A percentile compares a stretch with the other conserved stretches of the same genome.
Conservation (phyloP, 805 yeast species). For the Schizosaccharomyces japonicus region DNA sequence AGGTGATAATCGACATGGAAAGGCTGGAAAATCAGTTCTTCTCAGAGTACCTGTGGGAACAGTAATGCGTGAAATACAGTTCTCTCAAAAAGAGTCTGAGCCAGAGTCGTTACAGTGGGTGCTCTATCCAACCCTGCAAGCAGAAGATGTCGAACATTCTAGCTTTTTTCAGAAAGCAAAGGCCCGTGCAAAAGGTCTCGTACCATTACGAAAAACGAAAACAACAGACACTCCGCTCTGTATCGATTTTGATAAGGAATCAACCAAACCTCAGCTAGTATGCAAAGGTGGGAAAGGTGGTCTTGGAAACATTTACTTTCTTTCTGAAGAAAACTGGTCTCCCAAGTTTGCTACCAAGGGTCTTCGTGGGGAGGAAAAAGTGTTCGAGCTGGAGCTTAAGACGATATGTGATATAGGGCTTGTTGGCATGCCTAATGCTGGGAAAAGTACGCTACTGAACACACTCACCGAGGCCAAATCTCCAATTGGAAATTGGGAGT, state of each 20-base stretch:
- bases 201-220: constrained; percentile 52
- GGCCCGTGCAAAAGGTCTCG: constrained; percentile 81
- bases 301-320: constrained; percentile 85
- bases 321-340: constrained; percentile 59
- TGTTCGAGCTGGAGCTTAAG: constrained; percentile 62
- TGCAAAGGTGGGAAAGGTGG: constrained; percentile 84
- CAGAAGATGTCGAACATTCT: too few relatives aligned
- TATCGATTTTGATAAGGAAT: constrained; percentile 19
- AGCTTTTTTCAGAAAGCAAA: too few relatives aligned
- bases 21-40: constrained; percentile 51
- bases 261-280: constrained; percentile 42
- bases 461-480: constrained; percentile 81
- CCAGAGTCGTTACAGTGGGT: too few relatives aligned
- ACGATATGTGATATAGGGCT: constrained; percentile 79
- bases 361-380: constrained; percentile 37
- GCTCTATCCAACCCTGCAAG: too few relatives aligned
- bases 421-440: constrained; percentile 92
- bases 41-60: constrained; percentile 87
- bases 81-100: constrained; percentile 9
- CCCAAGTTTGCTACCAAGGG: constrained; percentile 77
- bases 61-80: constrained; percentile 23
- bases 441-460: constrained; percentile 69
- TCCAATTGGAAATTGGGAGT: constrained; percentile 86
- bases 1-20: constrained; percentile 65
- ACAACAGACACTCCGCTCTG: neutral